Conservation (phyloP, 2,329 filamentous ascomycete species). For the Tolypocladium album region DNA sequence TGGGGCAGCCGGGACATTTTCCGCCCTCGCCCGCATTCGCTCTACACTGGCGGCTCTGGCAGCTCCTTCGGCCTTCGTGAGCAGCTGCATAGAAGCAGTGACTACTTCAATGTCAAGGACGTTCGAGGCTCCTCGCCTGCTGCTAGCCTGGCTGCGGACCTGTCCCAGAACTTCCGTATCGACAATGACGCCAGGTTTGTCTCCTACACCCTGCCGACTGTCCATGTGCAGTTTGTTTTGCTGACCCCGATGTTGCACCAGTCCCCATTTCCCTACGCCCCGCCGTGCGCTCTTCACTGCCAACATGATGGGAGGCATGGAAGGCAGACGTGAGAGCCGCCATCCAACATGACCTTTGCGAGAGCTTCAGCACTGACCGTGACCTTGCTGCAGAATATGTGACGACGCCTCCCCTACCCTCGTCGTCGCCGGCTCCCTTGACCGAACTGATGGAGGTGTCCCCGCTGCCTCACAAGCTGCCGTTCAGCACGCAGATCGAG, state of each 20-base stretch:
- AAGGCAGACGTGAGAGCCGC: constrained; percentile 20
- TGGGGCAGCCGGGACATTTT: constrained; percentile 48
- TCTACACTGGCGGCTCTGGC: constrained; percentile 44
- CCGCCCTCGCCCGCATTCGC: constrained; percentile 34
- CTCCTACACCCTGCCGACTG: background rate
- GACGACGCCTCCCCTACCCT: constrained; percentile 72
- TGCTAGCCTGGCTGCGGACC: constrained; percentile 79
- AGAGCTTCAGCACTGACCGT: constrained; percentile 6
- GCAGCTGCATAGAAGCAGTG: constrained; percentile 50
- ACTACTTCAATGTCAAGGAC: constrained; percentile 76
- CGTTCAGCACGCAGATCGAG: constrained; percentile 55
- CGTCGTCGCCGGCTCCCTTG: constrained; percentile 66
- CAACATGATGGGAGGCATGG: constrained; percentile 24
- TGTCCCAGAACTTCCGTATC: constrained; percentile 95
- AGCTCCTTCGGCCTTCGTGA: constrained; percentile 73
- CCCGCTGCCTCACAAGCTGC: constrained; percentile 77
- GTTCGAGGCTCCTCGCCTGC: constrained; percentile 82
- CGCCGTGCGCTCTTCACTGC: constrained; percentile 29
- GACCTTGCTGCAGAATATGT: constrained; percentile 47
- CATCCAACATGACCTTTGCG: background rate
- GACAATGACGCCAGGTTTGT: constrained; percentile 73
- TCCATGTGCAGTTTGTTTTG: background rate
- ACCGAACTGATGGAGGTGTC: constrained; percentile 88
- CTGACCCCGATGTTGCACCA: constrained; percentile 8
- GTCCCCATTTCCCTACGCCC: constrained; percentile 30